phyloP scores from a whole-genome alignment of 495 filamentous ascomycete genomes.

The Penicillium bovifimosum region DNA sequence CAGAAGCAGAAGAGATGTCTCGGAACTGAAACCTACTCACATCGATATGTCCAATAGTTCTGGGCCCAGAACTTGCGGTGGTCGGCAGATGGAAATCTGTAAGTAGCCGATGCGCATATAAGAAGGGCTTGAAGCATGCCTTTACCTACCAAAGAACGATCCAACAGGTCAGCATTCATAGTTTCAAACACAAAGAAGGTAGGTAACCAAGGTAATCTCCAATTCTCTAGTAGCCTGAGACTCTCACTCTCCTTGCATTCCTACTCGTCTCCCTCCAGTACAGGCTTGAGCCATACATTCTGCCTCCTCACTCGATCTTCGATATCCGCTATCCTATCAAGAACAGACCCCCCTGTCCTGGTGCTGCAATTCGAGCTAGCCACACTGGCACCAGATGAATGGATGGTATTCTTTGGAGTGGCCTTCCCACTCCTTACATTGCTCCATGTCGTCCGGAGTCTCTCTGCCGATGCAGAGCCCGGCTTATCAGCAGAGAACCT shows the following conservation, averaged over 20 bases:
- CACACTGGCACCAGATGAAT: background rate
- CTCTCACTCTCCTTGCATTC: background rate
- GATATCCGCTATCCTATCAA: background rate
- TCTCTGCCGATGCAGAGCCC: background rate
- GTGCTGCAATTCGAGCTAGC: background rate
- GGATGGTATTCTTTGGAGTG: background rate
- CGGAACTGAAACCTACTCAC: background rate
- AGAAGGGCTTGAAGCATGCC: background rate
- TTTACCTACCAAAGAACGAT: background rate
- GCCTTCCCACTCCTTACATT: no score
- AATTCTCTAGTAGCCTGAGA: background rate
- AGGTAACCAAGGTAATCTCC: background rate
- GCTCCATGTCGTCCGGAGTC: background rate
- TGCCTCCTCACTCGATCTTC: background rate
- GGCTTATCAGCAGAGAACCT: background rate
- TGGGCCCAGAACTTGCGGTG: background rate
- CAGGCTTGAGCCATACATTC: background rate
- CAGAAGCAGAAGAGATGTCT: background rate
- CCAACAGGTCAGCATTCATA: background rate
- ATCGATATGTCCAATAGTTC: background rate
- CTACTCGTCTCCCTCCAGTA: background rate
- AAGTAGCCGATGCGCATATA: background rate
- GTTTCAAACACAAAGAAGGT: background rate
- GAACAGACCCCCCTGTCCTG: background rate
- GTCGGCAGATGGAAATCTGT: background rate